Conservation (phyloP, 148 eudicot genomes). For the Fagopyrum tataricum region DNA sequence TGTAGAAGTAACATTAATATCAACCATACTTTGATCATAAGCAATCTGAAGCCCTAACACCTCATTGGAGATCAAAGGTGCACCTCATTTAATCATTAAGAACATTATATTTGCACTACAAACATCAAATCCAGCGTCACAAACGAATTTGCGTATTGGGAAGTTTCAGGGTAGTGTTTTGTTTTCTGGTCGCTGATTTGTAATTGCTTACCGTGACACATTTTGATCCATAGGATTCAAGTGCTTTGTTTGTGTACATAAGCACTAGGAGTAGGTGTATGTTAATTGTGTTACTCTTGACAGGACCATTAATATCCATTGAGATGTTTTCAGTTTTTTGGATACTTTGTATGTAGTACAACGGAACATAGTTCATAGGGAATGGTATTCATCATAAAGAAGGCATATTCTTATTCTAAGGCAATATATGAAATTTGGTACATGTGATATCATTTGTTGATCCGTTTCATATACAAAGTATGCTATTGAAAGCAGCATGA, state of each 20-base stretch:
- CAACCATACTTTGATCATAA: no score
- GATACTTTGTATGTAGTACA: background rate
- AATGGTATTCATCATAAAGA: background rate
- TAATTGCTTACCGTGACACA: background rate
- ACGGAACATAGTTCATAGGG: background rate
- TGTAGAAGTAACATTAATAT: no score
- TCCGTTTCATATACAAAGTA: background rate
- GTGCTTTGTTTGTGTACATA: background rate
- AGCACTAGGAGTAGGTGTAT: background rate
- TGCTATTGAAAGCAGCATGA: background rate
- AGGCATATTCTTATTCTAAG: background rate
- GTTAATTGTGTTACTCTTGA: background rate
- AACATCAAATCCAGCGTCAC: background rate
- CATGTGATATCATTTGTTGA: slow-evolving; percentile 2
- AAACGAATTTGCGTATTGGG: background rate
- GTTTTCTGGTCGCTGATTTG: background rate
- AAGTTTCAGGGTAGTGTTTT: background rate
- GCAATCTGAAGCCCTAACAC: no score
- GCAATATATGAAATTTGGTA: background rate
- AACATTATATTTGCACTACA: background rate
- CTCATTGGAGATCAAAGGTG: no score
- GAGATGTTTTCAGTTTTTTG: background rate
- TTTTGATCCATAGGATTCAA: background rate
- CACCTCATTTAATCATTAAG: background rate
- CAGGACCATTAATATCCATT: background rate